phyloP scores from a whole-genome alignment of 1,284 basidiomycete species.

The Chalciporus piperatoides region DNA sequence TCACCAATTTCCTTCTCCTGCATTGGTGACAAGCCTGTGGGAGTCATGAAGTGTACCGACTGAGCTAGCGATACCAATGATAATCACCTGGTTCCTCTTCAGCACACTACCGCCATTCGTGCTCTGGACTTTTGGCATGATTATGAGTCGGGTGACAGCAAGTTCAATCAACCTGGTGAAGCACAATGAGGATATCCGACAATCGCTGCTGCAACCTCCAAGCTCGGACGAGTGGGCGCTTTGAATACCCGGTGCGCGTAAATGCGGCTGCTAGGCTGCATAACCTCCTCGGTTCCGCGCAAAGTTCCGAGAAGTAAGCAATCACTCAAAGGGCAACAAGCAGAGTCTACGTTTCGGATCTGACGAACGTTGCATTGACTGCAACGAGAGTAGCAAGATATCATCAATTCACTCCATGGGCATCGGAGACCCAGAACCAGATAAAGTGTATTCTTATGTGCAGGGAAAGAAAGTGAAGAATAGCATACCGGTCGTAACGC shows the following conservation, averaged over 20 bases:
- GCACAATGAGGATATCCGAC: too few relatives aligned
- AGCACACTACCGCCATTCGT: slow-evolving; percentile 34
- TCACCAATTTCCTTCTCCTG: slow-evolving; percentile 66
- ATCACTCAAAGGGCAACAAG: neutral
- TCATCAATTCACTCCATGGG: neutral
- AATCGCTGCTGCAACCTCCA: neutral
- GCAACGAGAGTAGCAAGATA: neutral
- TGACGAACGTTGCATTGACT: neutral
- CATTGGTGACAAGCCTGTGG: slow-evolving; percentile 46
- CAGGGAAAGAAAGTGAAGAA: slow-evolving; percentile 13
- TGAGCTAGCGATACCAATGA: neutral
- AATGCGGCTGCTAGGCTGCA: too few relatives aligned
- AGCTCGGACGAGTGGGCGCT: neutral
- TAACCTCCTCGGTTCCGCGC: too few relatives aligned
- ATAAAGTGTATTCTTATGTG: slow-evolving; percentile 19
- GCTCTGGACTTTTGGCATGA: slow-evolving; percentile 24
- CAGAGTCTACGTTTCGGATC: neutral
- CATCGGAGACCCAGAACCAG: slow-evolving; percentile 1
- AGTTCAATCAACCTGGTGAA: neutral
- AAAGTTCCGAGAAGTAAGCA: neutral
- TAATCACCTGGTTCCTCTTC: slow-evolving; percentile 54
- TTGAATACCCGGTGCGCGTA: too few relatives aligned
- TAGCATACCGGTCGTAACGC: slow-evolving; percentile 41
- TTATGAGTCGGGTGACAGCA: neutral
- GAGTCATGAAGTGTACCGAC: neutral